These are phyloP conservation scores for Nicotiana paniculata DNA, from an alignment of 257 asterid genomes.

Conservation along the genomic window DNA sequence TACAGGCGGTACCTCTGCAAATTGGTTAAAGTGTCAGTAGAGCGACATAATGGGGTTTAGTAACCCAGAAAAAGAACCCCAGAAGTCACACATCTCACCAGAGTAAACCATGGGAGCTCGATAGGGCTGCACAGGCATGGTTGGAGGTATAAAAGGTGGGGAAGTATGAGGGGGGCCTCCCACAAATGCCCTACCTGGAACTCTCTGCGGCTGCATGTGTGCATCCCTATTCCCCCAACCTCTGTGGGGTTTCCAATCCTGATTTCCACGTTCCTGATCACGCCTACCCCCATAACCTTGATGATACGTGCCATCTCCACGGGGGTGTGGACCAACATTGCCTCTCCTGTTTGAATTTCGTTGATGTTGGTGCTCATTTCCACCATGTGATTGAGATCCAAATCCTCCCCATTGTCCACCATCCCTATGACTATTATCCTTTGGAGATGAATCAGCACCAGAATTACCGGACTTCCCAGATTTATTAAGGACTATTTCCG, in stretches of 20 bases:
- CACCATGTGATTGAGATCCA: conserved; percentile 36
- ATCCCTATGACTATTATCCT: conserved; percentile 38
- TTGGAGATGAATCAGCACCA: conserved; percentile 30
- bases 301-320: conserved; percentile 53
- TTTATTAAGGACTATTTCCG: conserved; percentile 21
- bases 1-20: conserved; percentile 49
- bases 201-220: conserved; percentile 45
- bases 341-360: conserved; percentile 51
- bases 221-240: conserved; percentile 52
- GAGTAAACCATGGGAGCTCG: conserved; percentile 44
- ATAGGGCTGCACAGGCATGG: conserved; percentile 38
- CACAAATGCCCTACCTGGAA: conserved; percentile 40
- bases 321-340: conserved; percentile 44
- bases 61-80: neutral
- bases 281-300: conserved; percentile 53
- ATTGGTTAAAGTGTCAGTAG: conserved; percentile 14
- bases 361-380: conserved; percentile 49
- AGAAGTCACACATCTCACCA: conserved; percentile 36
- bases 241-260: conserved; percentile 44
- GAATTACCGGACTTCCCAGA: conserved; percentile 29
- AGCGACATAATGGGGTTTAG: neutral
- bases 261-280: conserved; percentile 56
- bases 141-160: conserved; percentile 31
- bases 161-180: conserved; percentile 42
- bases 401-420: conserved; percentile 47